Base-by-base conservation (phyloP, 208 protist species). In the Tetramitus jugosus region DNA sequence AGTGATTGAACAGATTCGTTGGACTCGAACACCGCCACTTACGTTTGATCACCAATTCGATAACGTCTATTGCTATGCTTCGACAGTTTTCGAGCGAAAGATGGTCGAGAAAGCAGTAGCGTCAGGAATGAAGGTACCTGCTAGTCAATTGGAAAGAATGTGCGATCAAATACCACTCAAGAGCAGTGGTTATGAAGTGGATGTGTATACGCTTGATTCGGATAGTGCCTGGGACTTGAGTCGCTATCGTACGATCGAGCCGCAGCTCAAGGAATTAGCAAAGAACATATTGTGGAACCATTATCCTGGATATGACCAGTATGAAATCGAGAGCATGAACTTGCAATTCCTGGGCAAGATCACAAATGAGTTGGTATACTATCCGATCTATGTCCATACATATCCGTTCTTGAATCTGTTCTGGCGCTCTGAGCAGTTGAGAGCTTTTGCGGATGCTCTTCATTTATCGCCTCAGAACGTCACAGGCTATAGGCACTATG, bases 301-400 rank as follows among this genome's bases (percentile, higher is more conserved):
- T 31, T 62, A 62, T 62, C 56, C 49, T 56, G 49, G 49, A 56
- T 56, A 56, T 56, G 49, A 56, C 49, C 14, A 56, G 49, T 56
- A 56, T 20, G 20, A 56, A n/a, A n/a, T n/a, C n/a, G n/a, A n/a
- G n/a, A n/a, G n/a, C n/a, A n/a, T n/a, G n/a, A n/a, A n/a, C n/a
- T n/a, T 56, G 49, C 20, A 56, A 56, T 56, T 20, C 10, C 20
- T 56, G 10, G 10, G 20, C 49, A 56, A 56, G 20, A 10, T 20
- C 10, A 20, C 49, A 26, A 56, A 10, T 10, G 14, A 26, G 10
- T 20, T 56, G 49, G 49, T 20, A 20, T 26, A 56, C 20, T 10
- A 10, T 26, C 10, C 20, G 10, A 26, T 26, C 20, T 56, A 26
- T 56, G 20, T 56, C 20, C 20, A 56, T 20, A 10, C 20, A 56